These are phyloP conservation scores for Xylaria longipes DNA, from an alignment of 495 filamentous ascomycete species.

Conservation along the genomic window DNA sequence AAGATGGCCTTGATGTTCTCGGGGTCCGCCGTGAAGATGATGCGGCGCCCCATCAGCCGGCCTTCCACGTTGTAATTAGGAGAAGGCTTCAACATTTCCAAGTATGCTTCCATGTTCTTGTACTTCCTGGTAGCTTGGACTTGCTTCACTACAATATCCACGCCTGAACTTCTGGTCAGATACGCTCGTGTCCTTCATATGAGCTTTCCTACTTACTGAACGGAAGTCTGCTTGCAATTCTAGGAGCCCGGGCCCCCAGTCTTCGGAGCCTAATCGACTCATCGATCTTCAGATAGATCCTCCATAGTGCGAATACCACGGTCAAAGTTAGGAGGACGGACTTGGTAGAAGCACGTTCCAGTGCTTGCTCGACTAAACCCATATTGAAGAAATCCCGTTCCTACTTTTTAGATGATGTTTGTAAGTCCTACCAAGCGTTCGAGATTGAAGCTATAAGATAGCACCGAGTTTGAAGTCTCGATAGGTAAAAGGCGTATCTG, in stretches of 20 bases:
- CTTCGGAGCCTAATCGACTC: slow-evolving; percentile 49
- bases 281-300: slow-evolving; percentile 37
- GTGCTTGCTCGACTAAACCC: slow-evolving; percentile 46
- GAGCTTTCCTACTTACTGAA: slow-evolving; percentile 32
- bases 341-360: slow-evolving; percentile 48
- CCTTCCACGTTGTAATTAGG: slow-evolving; percentile 64
- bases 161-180: slow-evolving; percentile 47
- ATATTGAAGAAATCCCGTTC: slow-evolving; percentile 35
- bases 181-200: not conserved
- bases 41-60: slow-evolving; percentile 59
- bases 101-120: slow-evolving; percentile 67
- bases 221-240: slow-evolving; percentile 27
- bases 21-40: slow-evolving; percentile 73
- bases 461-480: not conserved
- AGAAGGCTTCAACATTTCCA: slow-evolving; percentile 49
- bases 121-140: slow-evolving; percentile 57
- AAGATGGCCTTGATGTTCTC: slow-evolving; percentile 89
- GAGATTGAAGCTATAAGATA: not conserved
- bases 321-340: slow-evolving; percentile 34
- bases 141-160: slow-evolving; percentile 65
- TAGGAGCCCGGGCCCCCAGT: slow-evolving; percentile 47
- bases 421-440: not conserved
- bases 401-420: not conserved
- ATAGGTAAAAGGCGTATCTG: not conserved
- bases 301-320: slow-evolving; percentile 38